Percentiles rank a stretch among this genome's conserved stretches.
These are phyloP conservation scores for Fusarium bactridioides DNA, from an alignment of 2,329 filamentous ascomycete genomes.

Conservation along the genomic window DNA sequence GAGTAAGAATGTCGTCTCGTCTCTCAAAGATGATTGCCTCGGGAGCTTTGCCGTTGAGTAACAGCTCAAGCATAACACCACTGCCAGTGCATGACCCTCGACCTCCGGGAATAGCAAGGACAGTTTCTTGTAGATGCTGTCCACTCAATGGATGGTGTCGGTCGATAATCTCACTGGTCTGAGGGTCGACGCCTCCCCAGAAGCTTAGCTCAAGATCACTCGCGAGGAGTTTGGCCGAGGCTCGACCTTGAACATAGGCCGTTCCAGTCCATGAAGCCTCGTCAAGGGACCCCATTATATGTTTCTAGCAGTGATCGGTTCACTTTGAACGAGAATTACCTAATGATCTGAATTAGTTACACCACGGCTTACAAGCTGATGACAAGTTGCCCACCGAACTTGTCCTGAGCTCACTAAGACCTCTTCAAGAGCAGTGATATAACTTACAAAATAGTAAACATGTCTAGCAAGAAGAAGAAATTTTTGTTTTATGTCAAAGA, in stretches of 20 bases:
- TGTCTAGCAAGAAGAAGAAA: not conserved
- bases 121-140: constrained; percentile 38
- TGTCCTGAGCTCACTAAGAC: not conserved
- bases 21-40: constrained; percentile 52
- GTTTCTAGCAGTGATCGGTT: fast-evolving
- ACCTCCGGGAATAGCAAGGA: constrained; percentile 55
- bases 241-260: constrained; percentile 37
- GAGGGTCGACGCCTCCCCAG: constrained; percentile 54
- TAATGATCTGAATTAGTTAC: not conserved
- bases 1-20: constrained; percentile 53
- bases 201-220: constrained; percentile 50
- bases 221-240: constrained; percentile 43
- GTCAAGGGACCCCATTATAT: constrained; percentile 10
- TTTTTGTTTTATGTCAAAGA: no score
- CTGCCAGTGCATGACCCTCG: constrained; percentile 58
- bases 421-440: not conserved
- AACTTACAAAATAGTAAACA: not conserved
- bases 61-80: constrained; percentile 53
- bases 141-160: constrained; percentile 52
- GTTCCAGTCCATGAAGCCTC: constrained; percentile 10
- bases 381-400: not conserved
- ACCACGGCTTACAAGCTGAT: not conserved
- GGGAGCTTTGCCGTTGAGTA: constrained; percentile 51
- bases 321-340: not conserved
- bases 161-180: constrained; percentile 53